phyloP scores from a whole-genome alignment of 179 eudicot species.

The Pouteria campechiana region DNA sequence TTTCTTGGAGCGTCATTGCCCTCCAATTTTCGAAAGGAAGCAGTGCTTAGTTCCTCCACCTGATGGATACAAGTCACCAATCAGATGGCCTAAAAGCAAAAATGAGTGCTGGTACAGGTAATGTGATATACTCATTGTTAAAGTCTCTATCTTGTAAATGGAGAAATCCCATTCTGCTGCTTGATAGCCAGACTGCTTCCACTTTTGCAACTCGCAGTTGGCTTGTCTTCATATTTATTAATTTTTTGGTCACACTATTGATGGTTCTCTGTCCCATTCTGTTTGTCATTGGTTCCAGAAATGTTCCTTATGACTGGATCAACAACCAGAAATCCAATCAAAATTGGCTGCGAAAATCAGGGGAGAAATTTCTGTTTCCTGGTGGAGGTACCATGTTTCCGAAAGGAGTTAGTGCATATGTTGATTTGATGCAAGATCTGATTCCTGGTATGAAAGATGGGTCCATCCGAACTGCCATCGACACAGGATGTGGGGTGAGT shows the following conservation, averaged over 20 bases:
- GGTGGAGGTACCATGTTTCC: conserved; percentile 99
- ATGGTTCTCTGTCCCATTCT: no score
- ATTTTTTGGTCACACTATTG: no score
- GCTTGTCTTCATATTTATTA: no score
- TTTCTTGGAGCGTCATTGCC: conserved; percentile 90
- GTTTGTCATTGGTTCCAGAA: conserved; percentile 47
- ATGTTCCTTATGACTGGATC: conserved; percentile 97
- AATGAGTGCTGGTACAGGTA: conserved; percentile 97
- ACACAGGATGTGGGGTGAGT: conserved; percentile 99
- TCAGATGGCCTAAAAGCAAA: conserved; percentile 95
- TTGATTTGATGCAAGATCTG: conserved; percentile 76
- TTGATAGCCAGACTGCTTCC: no score
- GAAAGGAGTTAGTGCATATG: conserved; percentile 65
- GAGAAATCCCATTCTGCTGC: no score
- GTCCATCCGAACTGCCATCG: conserved; percentile 85
- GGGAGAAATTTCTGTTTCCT: conserved; percentile 87
- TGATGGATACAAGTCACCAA: conserved; percentile 80
- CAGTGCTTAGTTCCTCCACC: conserved; percentile 95
- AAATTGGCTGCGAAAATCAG: conserved; percentile 86
- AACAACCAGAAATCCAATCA: conserved; percentile 86
- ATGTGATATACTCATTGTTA: not conserved
- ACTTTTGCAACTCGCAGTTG: no score
- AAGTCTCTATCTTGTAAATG: no score
- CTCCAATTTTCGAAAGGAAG: conserved; percentile 67
- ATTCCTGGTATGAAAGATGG: conserved; percentile 92